Evolutionary conservation across 2,329 filamentous ascomycete species (phyloP).

Genomic region (Diatrype stigma): DNA sequence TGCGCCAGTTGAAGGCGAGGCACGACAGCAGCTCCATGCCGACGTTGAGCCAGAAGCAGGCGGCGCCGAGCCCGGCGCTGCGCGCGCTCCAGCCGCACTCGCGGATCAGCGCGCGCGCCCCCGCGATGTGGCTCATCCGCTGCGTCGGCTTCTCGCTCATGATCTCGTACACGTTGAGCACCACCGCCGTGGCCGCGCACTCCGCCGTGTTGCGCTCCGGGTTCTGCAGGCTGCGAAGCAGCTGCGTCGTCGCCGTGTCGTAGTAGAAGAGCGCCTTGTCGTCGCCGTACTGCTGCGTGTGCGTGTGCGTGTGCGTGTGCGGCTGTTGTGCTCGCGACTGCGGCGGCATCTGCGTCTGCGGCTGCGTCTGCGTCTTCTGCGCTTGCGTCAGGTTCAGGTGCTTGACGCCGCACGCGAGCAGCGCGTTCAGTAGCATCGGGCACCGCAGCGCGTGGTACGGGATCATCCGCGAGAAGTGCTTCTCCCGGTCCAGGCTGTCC

Average conservation of each 20-base stretch:
- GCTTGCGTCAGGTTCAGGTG: conserved; percentile 70
- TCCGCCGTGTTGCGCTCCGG: conserved; percentile 79
- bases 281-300: conserved; percentile 61
- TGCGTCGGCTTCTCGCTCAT: conserved; percentile 78
- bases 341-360: too few relatives aligned
- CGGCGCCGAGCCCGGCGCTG: conserved; percentile 72
- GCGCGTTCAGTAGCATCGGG: conserved; percentile 83
- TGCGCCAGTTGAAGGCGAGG: conserved; percentile 79
- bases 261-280: conserved; percentile 81
- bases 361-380: too few relatives aligned
- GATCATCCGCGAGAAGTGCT: conserved; percentile 82
- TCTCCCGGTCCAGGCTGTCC: conserved; percentile 81
- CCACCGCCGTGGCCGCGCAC: conserved; percentile 81
- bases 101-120: conserved; percentile 78
- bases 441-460: conserved; percentile 78
- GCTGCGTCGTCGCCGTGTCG: conserved; percentile 74
- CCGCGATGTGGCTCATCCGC: conserved; percentile 85
- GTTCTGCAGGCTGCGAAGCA: conserved; percentile 75
- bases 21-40: conserved; percentile 88
- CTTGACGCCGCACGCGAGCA: conserved; percentile 82
- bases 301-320: too few relatives aligned
- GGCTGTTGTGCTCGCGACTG: too few relatives aligned
- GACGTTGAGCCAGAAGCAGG: conserved; percentile 93
- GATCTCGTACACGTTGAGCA: conserved; percentile 88
- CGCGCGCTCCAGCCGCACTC: conserved; percentile 85